Evolutionary conservation across 306 rosid species (phyloP), one percentile per base, ranked within the genome.

Genomic region (Bauhinia variegata): DNA sequence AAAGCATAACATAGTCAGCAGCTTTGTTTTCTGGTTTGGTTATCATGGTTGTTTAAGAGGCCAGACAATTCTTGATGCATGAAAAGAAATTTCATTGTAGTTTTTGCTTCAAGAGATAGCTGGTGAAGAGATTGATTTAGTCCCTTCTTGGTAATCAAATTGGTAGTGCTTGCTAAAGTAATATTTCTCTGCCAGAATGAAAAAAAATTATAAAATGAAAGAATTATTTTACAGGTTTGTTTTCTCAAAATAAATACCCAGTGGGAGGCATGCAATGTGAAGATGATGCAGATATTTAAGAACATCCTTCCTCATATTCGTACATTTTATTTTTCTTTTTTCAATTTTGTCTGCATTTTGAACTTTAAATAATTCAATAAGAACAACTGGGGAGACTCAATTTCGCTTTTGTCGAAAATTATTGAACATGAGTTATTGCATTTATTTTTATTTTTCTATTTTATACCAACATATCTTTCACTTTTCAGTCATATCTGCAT

Each of bases 221-320:
- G n/a, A n/a, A n/a, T n/a, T n/a, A n/a, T n/a, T n/a, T 23, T 23
- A 23, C 79, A 78, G 86, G 72, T 17, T 19, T 80, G 87, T 75
- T 64, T 66, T 62, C 71, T 83, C 39, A 86, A 62, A 56, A 59
- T 71, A 41, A 80, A 78, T 37, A 11, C 67, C 11, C 58, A 70
- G 16, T 86, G 88, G 38, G 77, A 68, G 55, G 65, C 12, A 42
- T 86, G 91, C 66, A 78, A 47, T 63, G 47, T n/a, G 8, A 73
- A 75, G 48, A 65, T 80, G 68, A 57, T 68, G 64, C 63, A 69
- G 5, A 39, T 83, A 69, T 53, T 80, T 51, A 58, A 47, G 31
- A 75, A 54, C 30, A 43, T 86, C 43, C 38, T 23, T 23, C 28
- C 28, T 23, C 2, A 23, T 23, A 23, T 23, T 23, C 28, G 2